Evolutionary conservation across 768 basidiomycete species (phyloP).

Genomic region (Dioszegia hungarica): DNA sequence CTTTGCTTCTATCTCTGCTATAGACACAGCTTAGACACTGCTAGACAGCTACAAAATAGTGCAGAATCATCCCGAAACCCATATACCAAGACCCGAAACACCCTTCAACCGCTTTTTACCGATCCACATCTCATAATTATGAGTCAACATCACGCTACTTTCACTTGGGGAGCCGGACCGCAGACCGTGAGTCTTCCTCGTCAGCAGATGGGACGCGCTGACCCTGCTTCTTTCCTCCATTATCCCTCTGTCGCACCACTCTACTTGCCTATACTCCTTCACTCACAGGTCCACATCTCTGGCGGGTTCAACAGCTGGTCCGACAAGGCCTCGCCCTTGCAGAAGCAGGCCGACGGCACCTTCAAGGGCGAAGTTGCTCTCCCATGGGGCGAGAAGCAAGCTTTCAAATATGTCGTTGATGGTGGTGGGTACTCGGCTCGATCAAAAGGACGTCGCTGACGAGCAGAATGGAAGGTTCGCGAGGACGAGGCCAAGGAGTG

Average conservation of each 20-base stretch:
- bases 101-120: not conserved
- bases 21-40: too few relatives aligned
- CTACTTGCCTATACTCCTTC: not conserved
- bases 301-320: slow-evolving; percentile 49
- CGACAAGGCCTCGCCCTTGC: slow-evolving; percentile 30
- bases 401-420: slow-evolving; percentile 49
- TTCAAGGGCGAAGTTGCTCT: slow-evolving; percentile 35
- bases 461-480: slow-evolving; percentile 44
- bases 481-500: slow-evolving; percentile 50
- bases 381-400: slow-evolving; percentile 46
- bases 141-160: slow-evolving; percentile 26
- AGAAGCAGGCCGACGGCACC: slow-evolving; percentile 36
- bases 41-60: too few relatives aligned
- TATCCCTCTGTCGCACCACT: not conserved
- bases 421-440: slow-evolving; percentile 25
- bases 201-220: not conserved
- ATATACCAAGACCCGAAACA: not conserved
- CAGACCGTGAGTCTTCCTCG: slow-evolving; percentile 24
- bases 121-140: not conserved
- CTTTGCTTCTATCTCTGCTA: too few relatives aligned
- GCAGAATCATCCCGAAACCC: too few relatives aligned
- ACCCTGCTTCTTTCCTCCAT: not conserved
- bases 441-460: slow-evolving; percentile 6
- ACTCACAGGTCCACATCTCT: slow-evolving; percentile 38
- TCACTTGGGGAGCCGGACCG: slow-evolving; percentile 42